phyloP scores from a whole-genome alignment of 352 stramenopile genomes.

The Phytophthora lateralis region DNA sequence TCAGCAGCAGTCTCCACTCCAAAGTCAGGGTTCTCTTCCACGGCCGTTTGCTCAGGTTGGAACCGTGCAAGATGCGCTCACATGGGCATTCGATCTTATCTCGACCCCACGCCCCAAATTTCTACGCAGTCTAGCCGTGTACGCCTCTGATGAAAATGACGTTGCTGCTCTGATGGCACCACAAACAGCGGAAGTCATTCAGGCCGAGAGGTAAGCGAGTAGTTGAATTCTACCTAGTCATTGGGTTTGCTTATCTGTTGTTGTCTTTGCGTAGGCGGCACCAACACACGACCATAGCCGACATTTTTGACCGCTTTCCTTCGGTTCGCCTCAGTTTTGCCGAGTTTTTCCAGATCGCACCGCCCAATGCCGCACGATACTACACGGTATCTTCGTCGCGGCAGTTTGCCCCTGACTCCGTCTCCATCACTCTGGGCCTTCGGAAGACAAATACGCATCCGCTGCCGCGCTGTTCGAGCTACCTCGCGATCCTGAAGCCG shows the following conservation, averaged over 20 bases:
- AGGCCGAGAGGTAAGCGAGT: conserved; percentile 40
- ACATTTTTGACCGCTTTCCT: conserved; percentile 72
- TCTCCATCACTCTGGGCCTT: conserved; percentile 79
- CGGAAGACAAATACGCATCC: conserved; percentile 56
- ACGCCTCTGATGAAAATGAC: conserved; percentile 62
- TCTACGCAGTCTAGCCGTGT: conserved; percentile 63
- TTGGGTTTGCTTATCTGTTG: not conserved
- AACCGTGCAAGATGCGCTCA: conserved; percentile 69
- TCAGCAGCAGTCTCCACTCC: conserved; percentile 18
- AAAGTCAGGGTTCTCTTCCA: conserved; percentile 21
- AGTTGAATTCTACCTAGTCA: not conserved
- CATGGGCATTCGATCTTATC: conserved; percentile 77
- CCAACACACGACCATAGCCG: conserved; percentile 53
- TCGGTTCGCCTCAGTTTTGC: conserved; percentile 68
- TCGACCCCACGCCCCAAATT: conserved; percentile 67
- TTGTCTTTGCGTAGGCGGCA: not conserved
- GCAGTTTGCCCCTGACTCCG: conserved; percentile 49
- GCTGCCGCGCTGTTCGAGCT: conserved; percentile 77
- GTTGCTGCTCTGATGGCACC: conserved; percentile 49
- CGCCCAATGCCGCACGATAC: conserved; percentile 68
- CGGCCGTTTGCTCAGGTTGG: conserved; percentile 64
- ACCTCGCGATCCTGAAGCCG: conserved; percentile 56
- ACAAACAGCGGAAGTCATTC: conserved; percentile 51
- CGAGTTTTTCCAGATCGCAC: conserved; percentile 73
- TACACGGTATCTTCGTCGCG: conserved; percentile 88